Conservation (phyloP, 768 basidiomycete species). For the Calocera cornea region DNA sequence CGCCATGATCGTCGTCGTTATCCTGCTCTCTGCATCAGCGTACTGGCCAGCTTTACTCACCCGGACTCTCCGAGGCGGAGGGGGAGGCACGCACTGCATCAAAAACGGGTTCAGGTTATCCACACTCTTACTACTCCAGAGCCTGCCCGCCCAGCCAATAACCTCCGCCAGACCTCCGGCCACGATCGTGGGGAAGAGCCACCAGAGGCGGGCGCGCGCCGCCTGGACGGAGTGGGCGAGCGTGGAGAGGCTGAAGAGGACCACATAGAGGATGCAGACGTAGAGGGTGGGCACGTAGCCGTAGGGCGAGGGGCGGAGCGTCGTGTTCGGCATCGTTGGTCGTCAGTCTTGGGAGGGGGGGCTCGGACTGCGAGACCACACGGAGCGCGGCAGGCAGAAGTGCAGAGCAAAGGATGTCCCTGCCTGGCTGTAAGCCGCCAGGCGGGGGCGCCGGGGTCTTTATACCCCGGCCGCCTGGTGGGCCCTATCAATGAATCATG, state of each 20-base stretch:
- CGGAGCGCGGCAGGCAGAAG: no score
- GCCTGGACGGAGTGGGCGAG: slow-evolving; percentile 38
- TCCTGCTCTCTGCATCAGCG: not conserved
- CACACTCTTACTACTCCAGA: slow-evolving; percentile 34
- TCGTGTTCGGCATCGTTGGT: no score
- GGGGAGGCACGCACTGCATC: slow-evolving; percentile 35
- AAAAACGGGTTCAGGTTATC: slow-evolving; percentile 25
- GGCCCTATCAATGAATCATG: no score
- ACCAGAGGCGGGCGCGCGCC: slow-evolving; percentile 35
- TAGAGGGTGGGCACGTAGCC: slow-evolving; percentile 31
- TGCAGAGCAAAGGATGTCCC: no score
- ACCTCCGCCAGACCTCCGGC: slow-evolving; percentile 38
- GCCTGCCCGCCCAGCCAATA: slow-evolving; percentile 41
- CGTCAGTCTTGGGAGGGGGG: no score
- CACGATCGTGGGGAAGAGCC: slow-evolving; percentile 37
- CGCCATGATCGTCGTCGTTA: not conserved
- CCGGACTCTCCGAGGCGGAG: no score
- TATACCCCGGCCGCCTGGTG: no score
- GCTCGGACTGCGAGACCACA: no score
- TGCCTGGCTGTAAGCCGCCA: no score
- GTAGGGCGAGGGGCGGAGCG: slow-evolving; percentile 31
- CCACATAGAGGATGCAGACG: slow-evolving; percentile 29
- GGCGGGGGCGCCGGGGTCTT: no score
- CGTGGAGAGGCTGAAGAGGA: slow-evolving; percentile 23
- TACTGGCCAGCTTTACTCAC: no score